Base-by-base conservation (phyloP, 2,329 filamentous ascomycete genomes). In the Paecilomyces sp. region DNA sequence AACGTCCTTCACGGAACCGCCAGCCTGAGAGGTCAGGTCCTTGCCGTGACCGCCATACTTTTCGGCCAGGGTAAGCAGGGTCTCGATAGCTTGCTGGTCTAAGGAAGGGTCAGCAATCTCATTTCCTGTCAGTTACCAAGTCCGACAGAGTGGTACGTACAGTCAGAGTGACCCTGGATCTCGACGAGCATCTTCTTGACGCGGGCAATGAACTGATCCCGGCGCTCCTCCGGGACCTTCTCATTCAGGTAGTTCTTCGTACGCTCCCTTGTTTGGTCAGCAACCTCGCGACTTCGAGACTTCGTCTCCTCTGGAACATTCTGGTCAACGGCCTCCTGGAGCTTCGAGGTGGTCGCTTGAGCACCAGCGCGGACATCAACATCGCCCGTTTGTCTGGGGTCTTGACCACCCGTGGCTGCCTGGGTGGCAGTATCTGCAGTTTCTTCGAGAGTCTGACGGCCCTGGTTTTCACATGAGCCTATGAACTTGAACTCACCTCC, bases 101-200 rank as follows among this genome's bases (percentile, higher is more conserved):
- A 58, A 51, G 65, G 5, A 18, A 13, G 15, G 3, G 30, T 57
- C 13, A 41, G 33, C 22, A 55, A 12, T 36, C 31, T 31, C 30
- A 24, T 34, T 24, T 25, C 13, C 28, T 25, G 13, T 55, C 30
- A 58, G 57, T 53, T 15, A 22, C 33, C 52, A 36, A 15, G 18
- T 56, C 11, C 41, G 15, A 18, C 7, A 34, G 54, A 33, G 31
- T 3, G n/a, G 3, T 18, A 77, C 82, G 74, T 76, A 86, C 84
- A 99, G 69, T 99, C 93, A 60, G 90, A 85, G 71, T 97, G 94
- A 59, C 93, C 90, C 78, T 99, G 94, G 68, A 96, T 92, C 77
- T 99, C 94, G 54, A 97, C 87, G 47, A 99, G 80, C 89, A 97
- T 96, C 85, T 97, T 97, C 86, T 93, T 99, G 66, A 99, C 78